Evolutionary conservation across 2,329 filamentous ascomycete species (phyloP).

Genomic region (Trichoderma sp.): DNA sequence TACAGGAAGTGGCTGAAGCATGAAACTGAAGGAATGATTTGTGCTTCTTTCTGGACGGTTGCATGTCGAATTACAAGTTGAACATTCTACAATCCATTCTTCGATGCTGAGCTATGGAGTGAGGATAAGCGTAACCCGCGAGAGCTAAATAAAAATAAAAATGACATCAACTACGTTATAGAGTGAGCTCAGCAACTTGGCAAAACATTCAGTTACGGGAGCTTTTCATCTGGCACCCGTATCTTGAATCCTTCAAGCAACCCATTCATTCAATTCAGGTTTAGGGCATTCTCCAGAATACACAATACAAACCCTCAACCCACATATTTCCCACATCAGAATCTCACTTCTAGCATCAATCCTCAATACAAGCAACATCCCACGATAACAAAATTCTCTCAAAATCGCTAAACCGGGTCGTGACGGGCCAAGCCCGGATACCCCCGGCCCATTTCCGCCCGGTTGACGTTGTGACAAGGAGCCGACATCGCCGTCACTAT

Average conservation of each 20-base stretch:
- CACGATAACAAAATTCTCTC: conserved; percentile 4
- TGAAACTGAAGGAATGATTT: conserved; percentile 19
- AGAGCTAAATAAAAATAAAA: background rate
- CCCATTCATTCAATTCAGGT: background rate
- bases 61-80: background rate
- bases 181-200: background rate
- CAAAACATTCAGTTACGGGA: background rate
- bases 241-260: background rate
- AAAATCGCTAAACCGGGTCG: conserved; percentile 6
- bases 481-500: conserved; percentile 21
- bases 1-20: conserved; percentile 62
- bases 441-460: conserved; percentile 8
- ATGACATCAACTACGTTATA: background rate
- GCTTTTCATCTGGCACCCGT: background rate
- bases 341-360: background rate
- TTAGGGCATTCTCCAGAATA: background rate
- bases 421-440: conserved; percentile 20
- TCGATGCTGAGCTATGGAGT: background rate
- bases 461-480: background rate
- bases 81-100: background rate
- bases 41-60: background rate
- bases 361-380: background rate
- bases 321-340: background rate
- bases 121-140: background rate
- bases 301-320: background rate